Base-by-base conservation (phyloP, 2,329 filamentous ascomycete species). In the Penicillium sp. region DNA sequence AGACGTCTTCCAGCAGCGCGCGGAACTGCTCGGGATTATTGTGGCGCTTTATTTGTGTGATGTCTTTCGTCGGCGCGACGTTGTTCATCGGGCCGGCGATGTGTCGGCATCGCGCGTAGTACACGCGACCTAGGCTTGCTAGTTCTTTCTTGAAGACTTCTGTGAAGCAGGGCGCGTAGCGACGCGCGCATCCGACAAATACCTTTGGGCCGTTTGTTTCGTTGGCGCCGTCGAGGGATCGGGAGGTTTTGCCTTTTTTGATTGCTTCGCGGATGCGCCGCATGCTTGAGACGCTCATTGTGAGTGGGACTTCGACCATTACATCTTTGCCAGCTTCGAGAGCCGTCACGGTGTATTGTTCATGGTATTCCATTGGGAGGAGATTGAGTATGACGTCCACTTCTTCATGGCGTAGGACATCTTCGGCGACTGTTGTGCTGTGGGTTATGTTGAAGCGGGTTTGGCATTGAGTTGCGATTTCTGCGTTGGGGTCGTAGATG, bases 181-280 rank as follows among this genome's bases (percentile, higher is more conserved):
- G 77, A 19, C 85, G 74, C 76, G 84, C 85, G 53, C 82, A 84
- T 2, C 83, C 84, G 0, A 88, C 82, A 63, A 87, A 83, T 2
- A 85, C 76, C 30, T 68, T 74, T 5, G 71, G 73, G 0, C 75
- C 78, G 2, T 70, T 67, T 30, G 57, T 54, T 0, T 77, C 75
- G 1, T 56, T 61, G 17, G 69, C 67, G 64, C 85, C 80, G 0
- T 38, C 38, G 5, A 26, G 19, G 7, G 45, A 42, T 11, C 46
- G 47, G 2, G 37, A 12, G 11, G 37, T 17, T 10, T 37, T 25
- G 28, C 58, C 62, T 37, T 62, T 59, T 14, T 57, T 51, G 19
- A 41, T 57, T 16, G 83, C 83, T 0, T 72, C 77, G 30, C 80
- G 69, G 22, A 88, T 78, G 0, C 70, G 65, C 26, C 79, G 69